These are phyloP conservation scores for Candida alai DNA, from an alignment of 805 yeast species.

Conservation along the genomic window DNA sequence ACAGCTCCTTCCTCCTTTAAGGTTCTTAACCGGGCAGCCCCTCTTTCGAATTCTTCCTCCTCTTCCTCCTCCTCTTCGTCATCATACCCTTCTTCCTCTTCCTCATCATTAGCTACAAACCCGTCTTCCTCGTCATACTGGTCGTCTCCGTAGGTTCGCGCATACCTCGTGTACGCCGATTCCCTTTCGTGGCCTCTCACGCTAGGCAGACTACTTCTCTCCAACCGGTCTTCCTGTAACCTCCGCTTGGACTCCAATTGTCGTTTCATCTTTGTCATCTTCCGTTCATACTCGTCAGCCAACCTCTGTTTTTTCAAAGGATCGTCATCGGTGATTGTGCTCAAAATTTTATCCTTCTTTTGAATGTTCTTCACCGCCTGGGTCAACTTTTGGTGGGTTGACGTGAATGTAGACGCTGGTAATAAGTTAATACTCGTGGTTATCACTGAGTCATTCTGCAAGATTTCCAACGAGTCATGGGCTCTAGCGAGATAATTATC, in stretches of 20 bases:
- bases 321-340: constrained; percentile 55
- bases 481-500: constrained; percentile 72
- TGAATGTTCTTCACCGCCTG: constrained; percentile 56
- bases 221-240: constrained; percentile 56
- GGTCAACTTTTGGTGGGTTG: constrained; percentile 77
- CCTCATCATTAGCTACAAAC: constrained; percentile 43
- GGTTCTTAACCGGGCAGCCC: constrained; percentile 55
- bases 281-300: constrained; percentile 58
- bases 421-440: constrained; percentile 67
- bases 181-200: constrained; percentile 16
- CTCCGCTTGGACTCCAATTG: constrained; percentile 60
- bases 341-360: constrained; percentile 46
- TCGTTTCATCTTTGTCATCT: constrained; percentile 58
- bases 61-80: constrained; percentile 29
- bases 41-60: constrained; percentile 45
- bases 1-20: constrained; percentile 56
- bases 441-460: constrained; percentile 65
- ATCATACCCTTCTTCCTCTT: constrained; percentile 33
- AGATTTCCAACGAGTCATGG: constrained; percentile 66
- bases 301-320: constrained; percentile 66
- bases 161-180: constrained; percentile 37
- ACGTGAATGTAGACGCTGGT: constrained; percentile 87
- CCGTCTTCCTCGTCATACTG: constrained; percentile 40
- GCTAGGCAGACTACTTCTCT: constrained; percentile 40
- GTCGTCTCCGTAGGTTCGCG: constrained; percentile 32